These are phyloP conservation scores for Peniophora sp. DNA, from an alignment of 1,284 basidiomycete genomes.

Conservation along the genomic window DNA sequence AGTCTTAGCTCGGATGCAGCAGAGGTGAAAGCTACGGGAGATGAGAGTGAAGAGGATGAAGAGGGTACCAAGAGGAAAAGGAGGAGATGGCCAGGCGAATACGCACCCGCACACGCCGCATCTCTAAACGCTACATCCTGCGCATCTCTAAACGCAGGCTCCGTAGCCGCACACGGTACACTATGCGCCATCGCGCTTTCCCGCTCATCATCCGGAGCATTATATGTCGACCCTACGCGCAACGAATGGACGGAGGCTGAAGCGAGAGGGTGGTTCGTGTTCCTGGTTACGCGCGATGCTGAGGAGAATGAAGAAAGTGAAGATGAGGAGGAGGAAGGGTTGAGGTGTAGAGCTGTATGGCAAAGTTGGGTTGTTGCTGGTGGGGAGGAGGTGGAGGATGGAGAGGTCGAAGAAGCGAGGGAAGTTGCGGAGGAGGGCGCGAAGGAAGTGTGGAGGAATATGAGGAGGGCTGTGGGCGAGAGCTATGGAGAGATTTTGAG, in stretches of 20 bases:
- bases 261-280: slow-evolving; percentile 59
- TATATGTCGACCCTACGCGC: slow-evolving; percentile 49
- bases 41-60: not conserved
- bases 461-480: not conserved
- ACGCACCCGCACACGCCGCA: slow-evolving; percentile 17
- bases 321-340: slow-evolving; percentile 48
- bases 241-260: slow-evolving; percentile 29
- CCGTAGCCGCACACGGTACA: slow-evolving; percentile 62
- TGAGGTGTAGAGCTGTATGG: slow-evolving; percentile 48
- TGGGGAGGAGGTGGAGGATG: slow-evolving; percentile 28
- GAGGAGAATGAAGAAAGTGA: slow-evolving; percentile 55
- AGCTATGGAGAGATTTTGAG: not conserved
- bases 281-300: slow-evolving; percentile 42
- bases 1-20: slow-evolving; percentile 29
- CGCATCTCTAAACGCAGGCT: slow-evolving; percentile 59
- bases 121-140: slow-evolving; percentile 62
- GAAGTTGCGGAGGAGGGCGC: slow-evolving; percentile 41
- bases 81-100: too few species aligned
- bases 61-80: slow-evolving; percentile 21
- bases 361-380: slow-evolving; percentile 38
- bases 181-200: slow-evolving; percentile 60
- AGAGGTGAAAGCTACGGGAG: slow-evolving; percentile 6
- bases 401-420: slow-evolving; percentile 34
- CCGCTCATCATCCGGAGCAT: slow-evolving; percentile 15
- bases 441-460: slow-evolving; percentile 7